Evolutionary conservation across 2,329 filamentous ascomycete species (phyloP), one percentile per base, ranked within the genome.

Genomic region (Ophiostoma novo-ulmi): DNA sequence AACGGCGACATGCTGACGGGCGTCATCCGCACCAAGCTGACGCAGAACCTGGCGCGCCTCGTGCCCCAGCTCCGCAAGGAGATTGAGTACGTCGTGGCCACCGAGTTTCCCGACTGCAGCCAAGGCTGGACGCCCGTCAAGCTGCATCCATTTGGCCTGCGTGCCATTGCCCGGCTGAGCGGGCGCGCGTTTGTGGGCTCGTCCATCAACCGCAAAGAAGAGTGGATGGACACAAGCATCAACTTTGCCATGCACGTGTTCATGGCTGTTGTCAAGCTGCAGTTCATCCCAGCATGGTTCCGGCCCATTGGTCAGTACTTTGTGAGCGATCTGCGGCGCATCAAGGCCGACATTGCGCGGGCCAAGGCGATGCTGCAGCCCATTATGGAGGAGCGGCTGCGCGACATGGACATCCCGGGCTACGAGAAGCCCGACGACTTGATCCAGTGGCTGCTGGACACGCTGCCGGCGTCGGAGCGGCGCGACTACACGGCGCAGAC

Each of bases 71-170:
- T 85, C 31, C 83, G 81, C 70, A 76, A 79, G 35, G 84, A 85
- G 74, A 77, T 85, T 26, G 81, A 85, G 71, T 77, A 80, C 72
- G 80, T 84, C 36, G 72, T 83, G 6, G 79, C 78, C 13, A 80
- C 80, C 1, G 83, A 85, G 75, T 84, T 85, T 58, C 82, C 83
- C 5, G 76, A 79, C 20, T 85, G 83, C 73, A 77, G 82, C 70
- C 17, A 20, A 7, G 85, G 87, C 72, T 88, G 86, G 86, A 86
- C 82, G 0, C 76, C 84, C 0, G 81, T 87, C 68, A 82, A 81
- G 73, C 81, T 87, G 74, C 84, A 85, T 52, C 81, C 82, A 0
- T 83, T 87, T 71, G 78, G 85, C 63, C 79, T 87, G 1, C 80
- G 83, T 31, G 80, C 83, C 4, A 79, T 88, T 13, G 82, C 85